Evolutionary conservation across 208 protist genomes (phyloP).

Genomic region (Acanthamoeba quina): DNA sequence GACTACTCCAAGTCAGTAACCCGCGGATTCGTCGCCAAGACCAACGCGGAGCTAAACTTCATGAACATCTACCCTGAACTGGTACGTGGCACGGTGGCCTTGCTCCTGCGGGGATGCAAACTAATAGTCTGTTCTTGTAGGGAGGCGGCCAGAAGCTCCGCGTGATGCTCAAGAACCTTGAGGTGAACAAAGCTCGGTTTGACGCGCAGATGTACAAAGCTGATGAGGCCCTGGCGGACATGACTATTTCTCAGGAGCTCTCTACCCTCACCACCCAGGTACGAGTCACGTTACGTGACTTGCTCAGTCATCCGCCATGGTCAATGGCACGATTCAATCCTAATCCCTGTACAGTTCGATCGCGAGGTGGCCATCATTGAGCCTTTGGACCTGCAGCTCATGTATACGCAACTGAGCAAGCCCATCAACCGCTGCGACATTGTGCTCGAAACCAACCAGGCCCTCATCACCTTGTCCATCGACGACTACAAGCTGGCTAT

Average conservation of each 20-base stretch:
- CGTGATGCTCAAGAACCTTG: slow-evolving; percentile 5
- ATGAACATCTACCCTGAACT: slow-evolving; percentile 42
- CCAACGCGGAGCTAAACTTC: slow-evolving; percentile 44
- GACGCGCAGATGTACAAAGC: slow-evolving; percentile 29
- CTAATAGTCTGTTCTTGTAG: neutral
- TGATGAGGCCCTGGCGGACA: neutral
- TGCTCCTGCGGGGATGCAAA: neutral
- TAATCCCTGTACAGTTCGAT: slow-evolving; percentile 15
- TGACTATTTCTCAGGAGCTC: neutral
- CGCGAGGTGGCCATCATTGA: slow-evolving; percentile 48
- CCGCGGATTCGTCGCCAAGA: slow-evolving; percentile 47
- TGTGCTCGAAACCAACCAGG: slow-evolving; percentile 47
- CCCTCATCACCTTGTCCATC: slow-evolving; percentile 57
- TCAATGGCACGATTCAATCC: no score
- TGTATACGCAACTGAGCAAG: slow-evolving; percentile 44
- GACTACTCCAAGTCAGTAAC: slow-evolving; percentile 25
- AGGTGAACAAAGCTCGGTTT: slow-evolving; percentile 41
- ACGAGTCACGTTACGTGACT: neutral
- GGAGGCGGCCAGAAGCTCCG: slow-evolving; percentile 55
- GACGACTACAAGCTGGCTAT: slow-evolving; percentile 66
- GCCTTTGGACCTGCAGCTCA: slow-evolving; percentile 60
- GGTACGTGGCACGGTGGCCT: neutral
- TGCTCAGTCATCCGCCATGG: no score
- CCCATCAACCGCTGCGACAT: slow-evolving; percentile 63
- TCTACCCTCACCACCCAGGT: slow-evolving; percentile 14